Evolutionary conservation across 108 stramenopile species (phyloP), one percentile per base, ranked within the genome.

Genomic region (Fragilaria radians): DNA sequence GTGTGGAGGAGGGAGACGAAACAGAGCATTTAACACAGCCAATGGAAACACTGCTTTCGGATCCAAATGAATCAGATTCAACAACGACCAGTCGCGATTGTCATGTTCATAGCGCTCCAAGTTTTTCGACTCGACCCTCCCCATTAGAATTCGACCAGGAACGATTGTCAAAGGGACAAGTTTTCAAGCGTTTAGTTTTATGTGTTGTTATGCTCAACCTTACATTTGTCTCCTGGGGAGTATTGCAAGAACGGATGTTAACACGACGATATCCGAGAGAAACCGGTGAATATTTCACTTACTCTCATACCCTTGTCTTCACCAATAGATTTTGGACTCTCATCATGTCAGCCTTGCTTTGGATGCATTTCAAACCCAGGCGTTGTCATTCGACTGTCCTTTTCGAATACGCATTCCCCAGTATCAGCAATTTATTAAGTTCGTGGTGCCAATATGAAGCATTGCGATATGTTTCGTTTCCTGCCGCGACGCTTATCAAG

Each of bases 391-490:
- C 81, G 23, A 95, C 96, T 5, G 68, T 93, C 28, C 80, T 96
- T 46, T 97, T 96, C 67, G 95, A 97, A 59, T 97, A 94, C 71
- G 89, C 88, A 32, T 95, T 96, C 64, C 93, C 96, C 0, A 71
- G 85, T 7, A 91, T 99, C 53, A 91, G 95, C 33, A 99, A 99
- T 69, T 95, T 98, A 94, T 68, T 99, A 33, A 94, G 93, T 63
- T 89, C 89, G 60, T 99, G 97, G 97, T 97, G 97, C 66, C 98
- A 99, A 73, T 97, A 98, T 66, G 98, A 99, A 65, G 96, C 97
- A 0, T 71, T 99, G 54, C 76, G 85, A 57, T 99, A 97, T 66
- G 96, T 99, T 18, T 88, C 88, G 22, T 99, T 99, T 67, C 98
- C 98, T 23, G 94, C 95, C n/a, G 85, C 91, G 22, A 96, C 96